phyloP scores from a whole-genome alignment of 2,329 filamentous ascomycete species.

The Triangularia setosa region DNA sequence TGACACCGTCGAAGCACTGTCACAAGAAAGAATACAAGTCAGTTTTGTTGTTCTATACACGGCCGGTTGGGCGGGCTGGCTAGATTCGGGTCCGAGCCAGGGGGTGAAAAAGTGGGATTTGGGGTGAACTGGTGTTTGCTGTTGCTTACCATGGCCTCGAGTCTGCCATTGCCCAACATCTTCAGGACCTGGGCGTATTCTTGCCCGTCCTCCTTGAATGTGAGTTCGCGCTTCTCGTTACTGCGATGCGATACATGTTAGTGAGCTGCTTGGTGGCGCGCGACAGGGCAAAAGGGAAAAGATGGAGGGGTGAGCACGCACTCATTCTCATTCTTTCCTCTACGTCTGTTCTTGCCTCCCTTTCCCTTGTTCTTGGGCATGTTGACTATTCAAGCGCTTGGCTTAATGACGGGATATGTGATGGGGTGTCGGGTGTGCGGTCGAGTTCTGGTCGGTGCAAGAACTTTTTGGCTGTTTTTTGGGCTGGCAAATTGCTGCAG shows the following conservation, averaged over 20 bases:
- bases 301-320: constrained; percentile 13
- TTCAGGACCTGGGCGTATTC: constrained; percentile 73
- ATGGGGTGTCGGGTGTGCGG: neutral
- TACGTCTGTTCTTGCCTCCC: constrained; percentile 97
- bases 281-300: neutral
- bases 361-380: constrained; percentile 42
- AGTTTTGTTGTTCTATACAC: neutral
- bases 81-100: neutral
- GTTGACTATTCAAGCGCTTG: constrained; percentile 11
- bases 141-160: constrained; percentile 53
- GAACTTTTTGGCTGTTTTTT: constrained; percentile 5
- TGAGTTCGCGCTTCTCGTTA: constrained; percentile 97
- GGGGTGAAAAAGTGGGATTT: constrained; percentile 25
- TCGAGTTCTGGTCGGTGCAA: constrained; percentile 1
- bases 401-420: neutral
- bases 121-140: neutral
- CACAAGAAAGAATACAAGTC: neutral
- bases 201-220: constrained; percentile 98
- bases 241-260: constrained; percentile 8
- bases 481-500: neutral
- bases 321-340: constrained; percentile 98
- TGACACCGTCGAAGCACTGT: constrained; percentile 92
- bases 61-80: neutral
- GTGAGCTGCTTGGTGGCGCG: neutral
- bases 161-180: constrained; percentile 77